Conservation (phyloP, 1,284 basidiomycete species). For the Leccinum subspadiceum region DNA sequence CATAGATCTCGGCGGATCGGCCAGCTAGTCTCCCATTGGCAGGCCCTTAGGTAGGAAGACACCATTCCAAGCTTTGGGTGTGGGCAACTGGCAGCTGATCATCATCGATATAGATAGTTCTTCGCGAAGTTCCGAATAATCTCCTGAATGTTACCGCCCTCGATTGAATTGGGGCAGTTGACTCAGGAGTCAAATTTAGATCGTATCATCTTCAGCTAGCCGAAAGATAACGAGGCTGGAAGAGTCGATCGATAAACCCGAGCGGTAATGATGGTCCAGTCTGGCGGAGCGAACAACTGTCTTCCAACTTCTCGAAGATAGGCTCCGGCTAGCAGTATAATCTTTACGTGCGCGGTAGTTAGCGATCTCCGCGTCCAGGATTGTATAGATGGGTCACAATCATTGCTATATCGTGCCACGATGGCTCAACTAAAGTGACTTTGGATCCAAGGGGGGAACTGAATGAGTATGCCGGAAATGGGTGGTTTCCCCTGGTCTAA, state of each 20-base stretch:
- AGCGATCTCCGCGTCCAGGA: slow-evolving; percentile 4
- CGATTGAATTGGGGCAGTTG: background rate
- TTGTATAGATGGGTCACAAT: background rate
- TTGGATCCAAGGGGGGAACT: background rate
- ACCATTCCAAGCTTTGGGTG: background rate
- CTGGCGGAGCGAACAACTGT: background rate
- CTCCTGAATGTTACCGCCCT: background rate
- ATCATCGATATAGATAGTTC: background rate
- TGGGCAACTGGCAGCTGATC: background rate
- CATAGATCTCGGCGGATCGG: background rate
- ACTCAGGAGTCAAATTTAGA: background rate
- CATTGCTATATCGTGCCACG: background rate
- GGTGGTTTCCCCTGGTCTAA: background rate
- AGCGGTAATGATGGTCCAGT: background rate
- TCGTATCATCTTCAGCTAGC: background rate
- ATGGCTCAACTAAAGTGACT: background rate
- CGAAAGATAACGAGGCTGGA: background rate
- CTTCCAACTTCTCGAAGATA: background rate
- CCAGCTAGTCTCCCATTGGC: background rate
- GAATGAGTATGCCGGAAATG: background rate
- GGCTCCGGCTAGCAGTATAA: background rate
- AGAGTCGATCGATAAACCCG: slow-evolving; percentile 1
- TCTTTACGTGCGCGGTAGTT: background rate
- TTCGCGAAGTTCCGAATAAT: slow-evolving; percentile 1
- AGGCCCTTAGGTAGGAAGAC: background rate